Evolutionary conservation across 495 filamentous ascomycete genomes (phyloP).

Genomic region (Zalerion maritima): DNA sequence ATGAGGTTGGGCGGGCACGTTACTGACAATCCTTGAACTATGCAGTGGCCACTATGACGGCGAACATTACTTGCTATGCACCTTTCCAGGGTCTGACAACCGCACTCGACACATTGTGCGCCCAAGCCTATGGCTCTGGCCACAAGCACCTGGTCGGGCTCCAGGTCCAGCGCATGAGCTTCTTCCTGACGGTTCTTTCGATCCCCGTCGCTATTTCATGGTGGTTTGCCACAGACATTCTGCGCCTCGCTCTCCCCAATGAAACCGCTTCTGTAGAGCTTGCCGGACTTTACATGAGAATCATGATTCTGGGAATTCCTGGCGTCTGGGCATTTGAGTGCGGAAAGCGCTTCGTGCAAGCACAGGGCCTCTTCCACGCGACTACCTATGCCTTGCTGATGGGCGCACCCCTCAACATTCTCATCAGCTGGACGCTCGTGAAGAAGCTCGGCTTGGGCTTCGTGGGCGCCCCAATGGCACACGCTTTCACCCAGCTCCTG

Average conservation of each 20-base stretch:
- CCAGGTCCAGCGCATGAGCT: conserved; percentile 56
- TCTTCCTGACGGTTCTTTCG: conserved; percentile 45
- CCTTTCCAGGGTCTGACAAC: conserved; percentile 58
- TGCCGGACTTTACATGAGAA: conserved; percentile 51
- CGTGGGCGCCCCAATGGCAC: conserved; percentile 69
- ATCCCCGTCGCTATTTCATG: conserved; percentile 50
- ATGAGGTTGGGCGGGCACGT: too few relatives aligned
- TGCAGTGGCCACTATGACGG: conserved; percentile 51
- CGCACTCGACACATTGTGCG: conserved; percentile 56
- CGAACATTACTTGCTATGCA: conserved; percentile 57
- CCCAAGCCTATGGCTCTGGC: conserved; percentile 61
- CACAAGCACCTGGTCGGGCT: conserved; percentile 53
- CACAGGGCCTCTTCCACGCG: conserved; percentile 55
- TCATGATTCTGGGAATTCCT: conserved; percentile 49
- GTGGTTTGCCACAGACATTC: conserved; percentile 39
- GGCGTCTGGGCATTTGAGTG: conserved; percentile 56
- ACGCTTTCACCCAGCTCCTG: conserved; percentile 68
- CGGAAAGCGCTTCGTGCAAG: conserved; percentile 58
- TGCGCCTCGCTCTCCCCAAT: conserved; percentile 45
- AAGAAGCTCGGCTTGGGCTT: conserved; percentile 66
- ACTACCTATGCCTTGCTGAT: conserved; percentile 52
- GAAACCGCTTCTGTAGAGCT: conserved; percentile 44
- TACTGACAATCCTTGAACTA: conserved; percentile 3
- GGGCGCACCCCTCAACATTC: conserved; percentile 48
- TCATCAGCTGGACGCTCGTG: conserved; percentile 56